Evolutionary conservation across 805 yeast genomes (phyloP).

Genomic region (Vanderwaltozyma verrucispora): DNA sequence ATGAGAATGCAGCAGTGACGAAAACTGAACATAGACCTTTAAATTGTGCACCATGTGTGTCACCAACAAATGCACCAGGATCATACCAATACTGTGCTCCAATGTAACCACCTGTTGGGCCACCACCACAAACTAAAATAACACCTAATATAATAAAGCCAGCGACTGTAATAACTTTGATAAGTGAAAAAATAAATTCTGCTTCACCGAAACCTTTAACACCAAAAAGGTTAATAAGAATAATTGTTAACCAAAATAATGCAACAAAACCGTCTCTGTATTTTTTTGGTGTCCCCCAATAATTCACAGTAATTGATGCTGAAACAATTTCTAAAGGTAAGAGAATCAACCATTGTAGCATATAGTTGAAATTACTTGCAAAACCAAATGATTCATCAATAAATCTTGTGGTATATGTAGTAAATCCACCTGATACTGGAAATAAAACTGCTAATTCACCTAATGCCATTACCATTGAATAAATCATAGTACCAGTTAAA

Average conservation of each 20-base stretch:
- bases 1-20: constrained; percentile 61
- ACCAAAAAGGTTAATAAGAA: constrained; percentile 42
- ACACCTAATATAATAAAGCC: constrained; percentile 44
- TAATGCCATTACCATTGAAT: constrained; percentile 48
- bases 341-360: constrained; percentile 42
- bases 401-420: constrained; percentile 50
- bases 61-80: constrained; percentile 51
- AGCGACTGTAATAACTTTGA: constrained; percentile 37
- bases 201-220: constrained; percentile 43
- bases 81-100: constrained; percentile 41
- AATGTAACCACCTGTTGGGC: constrained; percentile 34
- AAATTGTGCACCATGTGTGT: constrained; percentile 28
- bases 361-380: constrained; percentile 51
- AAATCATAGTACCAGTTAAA: constrained; percentile 46
- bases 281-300: constrained; percentile 36
- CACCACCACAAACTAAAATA: constrained; percentile 36
- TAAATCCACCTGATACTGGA: constrained; percentile 56
- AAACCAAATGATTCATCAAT: constrained; percentile 54
- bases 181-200: constrained; percentile 36
- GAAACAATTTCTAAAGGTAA: constrained; percentile 44
- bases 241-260: constrained; percentile 38
- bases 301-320: constrained; percentile 43
- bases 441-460: constrained; percentile 52
- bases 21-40: constrained; percentile 67
- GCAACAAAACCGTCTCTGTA: constrained; percentile 43